Evolutionary conservation across 1,139 yeast genomes (phyloP), one percentile per base, ranked within the genome.

Genomic region (Taphrina wiesneri): DNA sequence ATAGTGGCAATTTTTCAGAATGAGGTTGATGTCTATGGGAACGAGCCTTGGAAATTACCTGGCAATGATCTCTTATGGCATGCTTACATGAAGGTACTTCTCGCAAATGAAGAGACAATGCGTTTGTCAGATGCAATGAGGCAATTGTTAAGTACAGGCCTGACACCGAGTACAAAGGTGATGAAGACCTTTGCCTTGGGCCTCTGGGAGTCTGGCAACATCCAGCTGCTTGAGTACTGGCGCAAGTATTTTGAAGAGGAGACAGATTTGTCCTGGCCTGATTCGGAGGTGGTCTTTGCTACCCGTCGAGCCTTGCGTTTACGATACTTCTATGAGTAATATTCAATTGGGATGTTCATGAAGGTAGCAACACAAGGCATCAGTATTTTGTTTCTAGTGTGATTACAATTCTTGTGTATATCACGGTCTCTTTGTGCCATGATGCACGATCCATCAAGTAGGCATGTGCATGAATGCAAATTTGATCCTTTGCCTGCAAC

Each of bases 201-300:
- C 17, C 17, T 60, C 17, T 41, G 51, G 57, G 64, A 60, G 51
- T 25, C 64, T 36, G 64, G 57, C 34, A 45, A 43, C 6, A 26
- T 60, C 19, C 56, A 51, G 21, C 19, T n/a, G 19, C 43, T 60
- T 11, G 54, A 53, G 15, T 9, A 32, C 21, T 60, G 64, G 64
- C 49, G 49, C 28, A 41, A 39, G 30, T 45, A 53, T n/a, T 53
- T 60, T 39, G 64, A 41, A n/a, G 28, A 43, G 11, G 52, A 41
- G 26, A 19, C 36, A 7, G 56, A 34, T 9, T 17, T 47, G 25
- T 11, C 39, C 13, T 60, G 64, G 64, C 64, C 64, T 11, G 28
- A 15, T 11, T 26, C 46, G 25, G 52, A 49, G 6, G 57, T 25
- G 21, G 53, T 39, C 21, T 60, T 60, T 43, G 51, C 41, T 6